Base-by-base conservation (phyloP, 441 rosid species). In the Populus tomentosa region DNA sequence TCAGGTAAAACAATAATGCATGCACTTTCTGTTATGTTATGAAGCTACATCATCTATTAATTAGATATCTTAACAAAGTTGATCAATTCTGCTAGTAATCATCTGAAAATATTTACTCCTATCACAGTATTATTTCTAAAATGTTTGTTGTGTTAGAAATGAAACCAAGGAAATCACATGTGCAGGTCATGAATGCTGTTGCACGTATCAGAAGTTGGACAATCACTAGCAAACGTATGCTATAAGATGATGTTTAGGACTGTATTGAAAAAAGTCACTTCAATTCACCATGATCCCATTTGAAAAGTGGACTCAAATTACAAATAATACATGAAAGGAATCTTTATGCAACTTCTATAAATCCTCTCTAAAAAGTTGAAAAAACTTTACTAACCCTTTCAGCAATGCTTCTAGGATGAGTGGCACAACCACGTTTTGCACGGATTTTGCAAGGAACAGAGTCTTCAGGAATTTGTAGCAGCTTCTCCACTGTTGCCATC, bases 341-440 rank as follows among this genome's bases (percentile, higher is more conserved):
- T 4, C 56, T 46, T 11, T 46, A 46, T 46, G 56, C 18, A 46
- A 46, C 56, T 46, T 46, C 56, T 46, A 46, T 14, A 46, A 46
- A 13, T 46, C 56, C 56, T 1, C 18, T 46, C 18, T 14, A 13
- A 46, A 46, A 46, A 24, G 46, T 14, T 35, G 6, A 21, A 26
- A 8, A 3, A 16, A 69, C 23, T 63, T 16, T 78, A 88, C 97
- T 86, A 69, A 95, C 98, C 94, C 98, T 87, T 86, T 95, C 99
- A 24, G 99, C 98, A 76, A 95, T 94, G 86, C 98, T 95, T 80
- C 99, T 89, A 3, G 99, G 99, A 71, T 95, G 98, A 73, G 98
- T 95, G 78, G 99, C 97, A 80, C 84, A 92, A 35, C 99, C 98
- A 40, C 98, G 98, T 83, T 94, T 95, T 26, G 99, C 99, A 28